These are phyloP conservation scores for Taphrina deformans DNA, from an alignment of 1,139 yeast genomes.

Conservation along the genomic window DNA sequence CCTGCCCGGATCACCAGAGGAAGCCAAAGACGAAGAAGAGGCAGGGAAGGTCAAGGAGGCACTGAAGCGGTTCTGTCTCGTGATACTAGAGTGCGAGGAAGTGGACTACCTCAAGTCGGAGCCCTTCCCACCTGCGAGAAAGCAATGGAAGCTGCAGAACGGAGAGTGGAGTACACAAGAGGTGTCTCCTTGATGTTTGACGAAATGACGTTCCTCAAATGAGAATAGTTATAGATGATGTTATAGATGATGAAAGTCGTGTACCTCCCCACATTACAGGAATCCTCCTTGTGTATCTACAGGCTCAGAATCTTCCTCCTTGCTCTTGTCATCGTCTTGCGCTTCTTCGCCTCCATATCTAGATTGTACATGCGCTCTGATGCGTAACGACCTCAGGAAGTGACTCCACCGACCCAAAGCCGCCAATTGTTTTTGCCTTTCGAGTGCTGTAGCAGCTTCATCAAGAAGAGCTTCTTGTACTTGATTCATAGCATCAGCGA, in stretches of 20 bases:
- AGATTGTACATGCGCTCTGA: not conserved
- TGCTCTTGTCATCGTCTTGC: not conserved
- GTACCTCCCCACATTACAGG: too few species aligned
- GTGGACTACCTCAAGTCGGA: constrained; percentile 29
- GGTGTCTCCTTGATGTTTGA: constrained; percentile 10
- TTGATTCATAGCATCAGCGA: constrained; percentile 62
- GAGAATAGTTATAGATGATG: too few species aligned
- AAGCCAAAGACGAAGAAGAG: constrained; percentile 18
- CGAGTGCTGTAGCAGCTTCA: not conserved
- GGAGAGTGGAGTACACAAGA: constrained; percentile 5
- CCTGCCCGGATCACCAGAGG: constrained; percentile 23
- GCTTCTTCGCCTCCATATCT: constrained; percentile 3
- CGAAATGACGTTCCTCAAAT: not conserved
- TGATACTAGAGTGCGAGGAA: constrained; percentile 17
- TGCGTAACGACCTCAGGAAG: constrained; percentile 6
- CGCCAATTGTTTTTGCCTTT: not conserved
- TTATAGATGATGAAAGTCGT: too few species aligned
- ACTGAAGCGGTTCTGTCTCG: constrained; percentile 26
- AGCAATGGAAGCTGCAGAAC: constrained; percentile 14
- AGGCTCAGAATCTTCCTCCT: not conserved
- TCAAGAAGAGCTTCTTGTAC: constrained; percentile 39
- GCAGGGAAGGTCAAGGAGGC: constrained; percentile 11
- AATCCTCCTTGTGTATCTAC: constrained; percentile 11
- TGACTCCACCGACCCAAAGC: constrained; percentile 20
- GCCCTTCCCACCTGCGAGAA: constrained; percentile 24